These are phyloP conservation scores for Solanum virginianum DNA, from an alignment of 257 asterid genomes.

Conservation along the genomic window DNA sequence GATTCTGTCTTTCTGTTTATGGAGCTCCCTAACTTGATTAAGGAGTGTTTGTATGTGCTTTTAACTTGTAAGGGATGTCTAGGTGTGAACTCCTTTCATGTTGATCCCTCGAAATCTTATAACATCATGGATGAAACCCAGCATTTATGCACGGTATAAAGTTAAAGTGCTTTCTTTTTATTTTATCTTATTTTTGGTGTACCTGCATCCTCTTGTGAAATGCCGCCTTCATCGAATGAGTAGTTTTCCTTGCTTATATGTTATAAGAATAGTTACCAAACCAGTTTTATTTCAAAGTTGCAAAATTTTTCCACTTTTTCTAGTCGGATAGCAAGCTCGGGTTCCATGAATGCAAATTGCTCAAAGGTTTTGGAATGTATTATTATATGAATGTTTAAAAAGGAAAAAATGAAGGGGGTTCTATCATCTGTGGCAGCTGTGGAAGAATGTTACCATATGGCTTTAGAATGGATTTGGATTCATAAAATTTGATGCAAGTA, in stretches of 20 bases:
- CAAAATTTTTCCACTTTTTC: neutral
- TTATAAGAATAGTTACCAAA: neutral
- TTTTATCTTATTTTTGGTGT: neutral
- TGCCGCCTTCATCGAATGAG: neutral
- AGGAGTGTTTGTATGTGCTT: neutral
- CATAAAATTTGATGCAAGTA: neutral
- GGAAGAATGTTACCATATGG: neutral
- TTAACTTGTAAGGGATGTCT: neutral
- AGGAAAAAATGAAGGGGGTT: neutral
- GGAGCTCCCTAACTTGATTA: neutral
- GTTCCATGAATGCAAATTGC: too few relatives aligned
- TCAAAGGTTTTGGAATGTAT: too few relatives aligned
- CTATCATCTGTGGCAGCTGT: neutral
- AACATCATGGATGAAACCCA: neutral
- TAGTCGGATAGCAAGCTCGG: too few relatives aligned
- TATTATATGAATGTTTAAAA: too few relatives aligned
- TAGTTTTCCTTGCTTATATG: neutral
- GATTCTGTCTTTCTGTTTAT: neutral
- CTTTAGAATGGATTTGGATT: too few relatives aligned
- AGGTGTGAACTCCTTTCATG: neutral
- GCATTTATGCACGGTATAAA: too few relatives aligned
- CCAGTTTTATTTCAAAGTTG: neutral
- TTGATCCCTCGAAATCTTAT: neutral
- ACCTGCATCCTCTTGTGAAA: neutral
- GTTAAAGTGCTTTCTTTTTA: too few relatives aligned